Base-by-base conservation (phyloP, 768 basidiomycete genomes). In the Lepiota brunneoincarnata region DNA sequence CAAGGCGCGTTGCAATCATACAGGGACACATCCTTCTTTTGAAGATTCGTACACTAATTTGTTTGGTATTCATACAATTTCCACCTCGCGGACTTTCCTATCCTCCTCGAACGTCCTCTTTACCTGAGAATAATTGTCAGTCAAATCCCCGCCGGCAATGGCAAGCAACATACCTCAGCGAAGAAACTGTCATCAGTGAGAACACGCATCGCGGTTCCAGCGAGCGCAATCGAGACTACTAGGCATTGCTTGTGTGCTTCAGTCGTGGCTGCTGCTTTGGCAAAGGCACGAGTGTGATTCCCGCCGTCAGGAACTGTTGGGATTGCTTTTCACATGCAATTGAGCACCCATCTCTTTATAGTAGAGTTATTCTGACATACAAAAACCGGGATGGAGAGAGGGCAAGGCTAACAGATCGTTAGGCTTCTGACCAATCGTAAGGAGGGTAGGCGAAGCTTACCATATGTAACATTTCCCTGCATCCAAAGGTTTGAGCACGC, bases 401-500 rank as follows among this genome's bases (percentile, higher is more conserved):
- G 89, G 89, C 35, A 91, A 64, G 12, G 72, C 79, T 81, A 45
- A 10, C 57, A 28, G 45, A 35, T 40, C 10, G 40, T 52, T 37
- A 48, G 18, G 9, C 4, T 47, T n/a, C 26, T 20, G 21, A 5
- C 11, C 14, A 36, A 36, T 23, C 18, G 15, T 10, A 18, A 40
- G 34, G 46, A 51, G 28, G 24, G n/a, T 41, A 38, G 44, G 11
- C 21, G 15, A 45, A 46, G 45, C 67, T 45, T 64, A 89, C 89
- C 81, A 58, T 92, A 89, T 4, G 83, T 85, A 21, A 92, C 73
- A 63, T 91, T 89, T 21, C 87, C 87, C 87, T 89, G 47, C 4
- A 41, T 6, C 36, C 47, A 24, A 35, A n/a, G 18, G 31, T 15
- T 36, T 10, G 53, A n/a, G 17, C 6, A 26, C 26, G 28, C 46